Evolutionary conservation across 176 grass and related monocot species (phyloP), one percentile per base, ranked within the genome.

Genomic region (Triticum turgidum): DNA sequence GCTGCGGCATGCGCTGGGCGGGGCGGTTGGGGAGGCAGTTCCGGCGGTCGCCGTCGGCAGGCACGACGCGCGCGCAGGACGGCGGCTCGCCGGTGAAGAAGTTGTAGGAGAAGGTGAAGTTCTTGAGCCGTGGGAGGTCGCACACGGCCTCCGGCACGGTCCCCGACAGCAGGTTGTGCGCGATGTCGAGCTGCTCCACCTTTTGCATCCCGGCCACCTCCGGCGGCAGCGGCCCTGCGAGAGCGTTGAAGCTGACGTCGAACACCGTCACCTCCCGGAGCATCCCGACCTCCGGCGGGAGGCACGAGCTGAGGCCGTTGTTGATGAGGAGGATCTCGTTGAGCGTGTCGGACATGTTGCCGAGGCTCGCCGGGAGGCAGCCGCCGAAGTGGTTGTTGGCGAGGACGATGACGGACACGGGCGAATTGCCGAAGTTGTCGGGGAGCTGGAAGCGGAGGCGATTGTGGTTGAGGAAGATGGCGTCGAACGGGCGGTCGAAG

Each of bases 381-480:
- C 93, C 90, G 49, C 93, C 80, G 62, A 95, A 86, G 8, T 30
- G 6, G 67, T 95, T 95, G 62, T 90, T 83, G 77, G 93, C 93
- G 62, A 95, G 88, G 24, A 95, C 93, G 73, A 95, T 86, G 88
- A 92, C 93, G 35, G 93, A 95, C 1, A 71, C 93, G 20, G 93
- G 90, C 2, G 93, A 95, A 52, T 89, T 95, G 14, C 93, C 93
- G 51, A 95, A 78, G 83, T 95, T 95, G 33, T 90, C 93, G 0
- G 93, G 93, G 49, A 95, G 88, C n/a, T 80, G 62, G 41, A 92
- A 95, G 5, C 81, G 34, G 14, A 97, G 84, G 76, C 94, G 90
- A 69, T 97, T 97, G 92, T 77, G 86, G 91, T 97, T 97, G 88
- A 97, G 89, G 79, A 97, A 97, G 85, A 97, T 94, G 83, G 94